A percentile compares a stretch with the other conserved stretches of the same genome.
These are phyloP conservation scores for Leishmania tarentolae DNA, from an alignment of 208 protist genomes.

Conservation along the genomic window DNA sequence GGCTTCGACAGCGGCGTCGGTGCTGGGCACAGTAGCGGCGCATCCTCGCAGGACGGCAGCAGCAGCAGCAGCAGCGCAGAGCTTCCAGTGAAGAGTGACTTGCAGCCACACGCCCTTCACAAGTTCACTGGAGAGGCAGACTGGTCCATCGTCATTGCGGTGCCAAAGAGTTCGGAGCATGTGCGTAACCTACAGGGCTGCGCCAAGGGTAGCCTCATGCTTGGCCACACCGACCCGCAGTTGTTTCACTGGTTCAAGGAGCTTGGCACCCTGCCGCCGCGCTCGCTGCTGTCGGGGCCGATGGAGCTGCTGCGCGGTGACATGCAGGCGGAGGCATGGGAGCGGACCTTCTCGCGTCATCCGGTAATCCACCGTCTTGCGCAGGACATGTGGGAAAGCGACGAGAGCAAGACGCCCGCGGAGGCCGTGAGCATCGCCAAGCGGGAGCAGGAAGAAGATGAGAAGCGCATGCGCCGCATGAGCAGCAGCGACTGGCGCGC, in stretches of 20 bases:
- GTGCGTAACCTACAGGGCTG: constrained; percentile 71
- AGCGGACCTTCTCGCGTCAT: constrained; percentile 70
- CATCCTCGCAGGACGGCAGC: constrained; percentile 3
- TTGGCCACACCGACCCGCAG: constrained; percentile 89
- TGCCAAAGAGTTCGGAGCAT: constrained; percentile 81
- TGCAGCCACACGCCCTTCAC: constrained; percentile 85
- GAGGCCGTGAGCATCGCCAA: constrained; percentile 70
- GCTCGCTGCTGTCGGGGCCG: constrained; percentile 68
- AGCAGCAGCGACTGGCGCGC: constrained; percentile 88
- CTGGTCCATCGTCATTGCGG: constrained; percentile 68
- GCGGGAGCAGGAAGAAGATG: constrained; percentile 80
- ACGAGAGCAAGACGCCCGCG: constrained; percentile 71
- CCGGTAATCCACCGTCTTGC: constrained; percentile 79
- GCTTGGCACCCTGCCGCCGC: constrained; percentile 79
- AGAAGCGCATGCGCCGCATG: constrained; percentile 90
- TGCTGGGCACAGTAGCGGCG: constrained; percentile 8
- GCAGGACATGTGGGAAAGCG: constrained; percentile 84
- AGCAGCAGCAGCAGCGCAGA: constrained; percentile 21
- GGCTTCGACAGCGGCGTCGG: constrained; percentile 36
- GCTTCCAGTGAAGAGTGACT: constrained; percentile 70
- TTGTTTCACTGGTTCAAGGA: constrained; percentile 91
- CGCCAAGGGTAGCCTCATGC: constrained; percentile 73
- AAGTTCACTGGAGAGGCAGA: constrained; percentile 69
- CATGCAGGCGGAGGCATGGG: constrained; percentile 77
- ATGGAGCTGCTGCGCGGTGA: constrained; percentile 76